Evolutionary conservation across 768 basidiomycete genomes (phyloP).

Genomic region (Phylloporus sp.): DNA sequence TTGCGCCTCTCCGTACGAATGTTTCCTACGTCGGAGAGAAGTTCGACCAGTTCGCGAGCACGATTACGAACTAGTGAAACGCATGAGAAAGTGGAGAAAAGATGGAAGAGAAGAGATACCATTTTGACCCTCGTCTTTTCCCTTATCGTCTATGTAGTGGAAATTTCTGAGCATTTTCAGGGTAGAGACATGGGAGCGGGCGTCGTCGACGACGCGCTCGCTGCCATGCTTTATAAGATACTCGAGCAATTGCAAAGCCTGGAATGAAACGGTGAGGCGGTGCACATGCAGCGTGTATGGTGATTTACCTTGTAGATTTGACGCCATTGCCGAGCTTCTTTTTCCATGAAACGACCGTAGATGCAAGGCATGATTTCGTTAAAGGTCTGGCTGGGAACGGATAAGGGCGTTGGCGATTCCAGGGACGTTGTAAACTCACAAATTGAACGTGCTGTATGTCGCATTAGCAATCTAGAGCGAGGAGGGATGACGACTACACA

Average conservation of each 20-base stretch:
- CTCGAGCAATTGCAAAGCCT: constrained; percentile 91
- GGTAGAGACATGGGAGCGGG: constrained; percentile 88
- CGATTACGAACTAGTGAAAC: constrained; percentile 81
- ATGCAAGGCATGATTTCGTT: constrained; percentile 99
- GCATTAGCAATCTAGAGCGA: constrained; percentile 12
- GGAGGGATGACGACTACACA: constrained; percentile 35
- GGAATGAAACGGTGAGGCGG: constrained; percentile 1
- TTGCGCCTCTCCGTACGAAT: constrained; percentile 87
- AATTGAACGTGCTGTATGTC: constrained; percentile 85
- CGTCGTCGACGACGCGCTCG: constrained; percentile 97
- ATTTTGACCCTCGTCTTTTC: constrained; percentile 97
- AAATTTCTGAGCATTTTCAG: constrained; percentile 97
- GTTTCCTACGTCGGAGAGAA: constrained; percentile 85
- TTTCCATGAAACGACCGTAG: constrained; percentile 94
- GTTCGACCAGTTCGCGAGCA: constrained; percentile 85
- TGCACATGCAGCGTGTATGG: not conserved
- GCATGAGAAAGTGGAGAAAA: not conserved
- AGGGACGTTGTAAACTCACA: constrained; percentile 51
- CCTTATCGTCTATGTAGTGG: constrained; percentile 98
- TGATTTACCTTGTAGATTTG: constrained; percentile 91
- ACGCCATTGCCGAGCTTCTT: constrained; percentile 96
- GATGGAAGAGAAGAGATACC: constrained; percentile 45
- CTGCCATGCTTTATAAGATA: constrained; percentile 96
- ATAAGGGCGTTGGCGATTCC: constrained; percentile 4
- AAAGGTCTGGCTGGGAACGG: constrained; percentile 74